These are phyloP conservation scores for Mycosphaerella sp. DNA, from an alignment of 2,329 filamentous ascomycete genomes.

Conservation along the genomic window DNA sequence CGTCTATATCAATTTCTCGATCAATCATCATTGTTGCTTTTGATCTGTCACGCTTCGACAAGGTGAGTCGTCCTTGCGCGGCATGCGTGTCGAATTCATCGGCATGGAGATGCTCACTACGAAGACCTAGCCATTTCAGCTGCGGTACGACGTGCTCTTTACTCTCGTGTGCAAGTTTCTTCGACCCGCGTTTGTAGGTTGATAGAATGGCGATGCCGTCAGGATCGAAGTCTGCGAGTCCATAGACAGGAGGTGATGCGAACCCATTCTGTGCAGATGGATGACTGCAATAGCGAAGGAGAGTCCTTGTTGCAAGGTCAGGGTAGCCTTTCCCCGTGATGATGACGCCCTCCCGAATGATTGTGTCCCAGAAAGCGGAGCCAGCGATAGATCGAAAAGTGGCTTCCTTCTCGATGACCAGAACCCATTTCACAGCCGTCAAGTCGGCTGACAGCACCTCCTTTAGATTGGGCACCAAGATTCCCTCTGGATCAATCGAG, in stretches of 20 bases:
- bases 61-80: conserved; percentile 41
- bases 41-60: conserved; percentile 53
- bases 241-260: conserved; percentile 48
- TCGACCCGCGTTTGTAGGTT: conserved; percentile 68
- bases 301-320: conserved; percentile 62
- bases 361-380: conserved; percentile 48
- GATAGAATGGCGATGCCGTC: conserved; percentile 67
- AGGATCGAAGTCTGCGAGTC: conserved; percentile 68
- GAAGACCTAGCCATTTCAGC: conserved; percentile 61
- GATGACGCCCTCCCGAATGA: conserved; percentile 54
- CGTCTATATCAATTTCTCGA: background rate
- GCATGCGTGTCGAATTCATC: conserved; percentile 25
- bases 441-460: conserved; percentile 49
- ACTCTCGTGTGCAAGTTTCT: conserved; percentile 54
- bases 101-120: conserved; percentile 30
- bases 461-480: conserved; percentile 52
- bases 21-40: conserved; percentile 51
- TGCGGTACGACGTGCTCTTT: conserved; percentile 43
- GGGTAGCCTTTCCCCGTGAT: conserved; percentile 78
- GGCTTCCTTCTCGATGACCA: conserved; percentile 80
- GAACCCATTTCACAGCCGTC: conserved; percentile 53
- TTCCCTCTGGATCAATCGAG: conserved; percentile 46
- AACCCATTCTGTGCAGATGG: conserved; percentile 42
- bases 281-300: conserved; percentile 52
- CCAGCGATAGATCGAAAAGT: conserved; percentile 63